A percentile compares a stretch with the other conserved stretches of the same genome.
Evolutionary conservation across 2,329 filamentous ascomycete species (phyloP).

Genomic region (Aspergillus sp.): DNA sequence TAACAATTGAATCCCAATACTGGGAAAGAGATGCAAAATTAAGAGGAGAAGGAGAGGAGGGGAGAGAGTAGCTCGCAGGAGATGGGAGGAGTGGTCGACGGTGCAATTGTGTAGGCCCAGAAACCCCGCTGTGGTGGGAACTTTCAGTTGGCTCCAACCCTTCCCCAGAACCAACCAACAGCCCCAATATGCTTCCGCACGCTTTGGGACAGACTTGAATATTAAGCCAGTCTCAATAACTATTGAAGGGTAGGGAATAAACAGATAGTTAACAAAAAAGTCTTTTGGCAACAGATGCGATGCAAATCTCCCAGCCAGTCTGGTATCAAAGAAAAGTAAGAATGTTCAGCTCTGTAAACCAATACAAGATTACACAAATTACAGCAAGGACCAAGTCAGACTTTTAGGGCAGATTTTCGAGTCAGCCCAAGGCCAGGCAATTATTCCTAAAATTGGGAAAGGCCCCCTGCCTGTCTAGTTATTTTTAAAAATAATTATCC

Average conservation of each 20-base stretch:
- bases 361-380: not conserved
- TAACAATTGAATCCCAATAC: constrained; percentile 11
- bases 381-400: not conserved
- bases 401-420: not conserved
- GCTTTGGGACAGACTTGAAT: not conserved
- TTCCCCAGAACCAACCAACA: constrained; percentile 13
- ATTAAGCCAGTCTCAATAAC: not conserved
- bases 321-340: not conserved
- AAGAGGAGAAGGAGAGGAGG: constrained; percentile 2
- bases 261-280: not conserved
- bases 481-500: not conserved
- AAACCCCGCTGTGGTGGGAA: constrained; percentile 23
- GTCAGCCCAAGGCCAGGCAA: not conserved
- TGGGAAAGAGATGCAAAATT: constrained; percentile 9
- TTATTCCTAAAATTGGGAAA: not conserved
- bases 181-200: not conserved
- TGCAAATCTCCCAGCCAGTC: not conserved
- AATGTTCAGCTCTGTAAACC: not conserved
- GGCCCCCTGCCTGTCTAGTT: not conserved
- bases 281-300: not conserved
- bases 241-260: not conserved
- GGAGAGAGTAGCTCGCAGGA: constrained; percentile 10
- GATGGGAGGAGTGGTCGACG: constrained; percentile 1
- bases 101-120: constrained; percentile 18
- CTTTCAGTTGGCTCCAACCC: constrained; percentile 14